Percentiles rank a stretch among this genome's conserved stretches.
phyloP scores from a whole-genome alignment of 164 flowering plant species.

The Berberis thunbergii region DNA sequence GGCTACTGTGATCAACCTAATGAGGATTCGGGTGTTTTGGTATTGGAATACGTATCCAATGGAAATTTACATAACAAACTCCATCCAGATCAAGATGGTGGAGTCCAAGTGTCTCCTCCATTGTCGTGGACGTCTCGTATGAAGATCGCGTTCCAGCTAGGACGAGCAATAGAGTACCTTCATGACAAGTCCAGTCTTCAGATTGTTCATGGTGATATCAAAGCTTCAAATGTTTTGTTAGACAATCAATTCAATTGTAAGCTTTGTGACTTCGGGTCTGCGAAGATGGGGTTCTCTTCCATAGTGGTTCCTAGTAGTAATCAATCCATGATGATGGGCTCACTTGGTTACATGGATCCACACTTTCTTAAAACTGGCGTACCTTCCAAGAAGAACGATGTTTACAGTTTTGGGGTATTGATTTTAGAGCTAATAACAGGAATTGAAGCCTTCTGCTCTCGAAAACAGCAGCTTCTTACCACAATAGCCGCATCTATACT shows the following conservation, averaged over 20 bases:
- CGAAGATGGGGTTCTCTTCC: conserved; percentile 62
- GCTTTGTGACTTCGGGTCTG: conserved; percentile 75
- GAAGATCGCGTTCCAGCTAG: conserved; percentile 56
- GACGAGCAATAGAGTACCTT: conserved; percentile 50
- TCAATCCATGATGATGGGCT: conserved; percentile 38
- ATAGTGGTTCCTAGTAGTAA: conserved; percentile 16
- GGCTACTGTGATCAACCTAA: conserved; percentile 52
- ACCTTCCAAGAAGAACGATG: conserved; percentile 68
- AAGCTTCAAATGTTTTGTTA: conserved; percentile 65
- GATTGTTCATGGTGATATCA: conserved; percentile 72
- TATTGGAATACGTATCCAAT: conserved; percentile 50
- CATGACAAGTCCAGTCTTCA: conserved; percentile 47
- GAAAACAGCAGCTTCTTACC: conserved; percentile 31
- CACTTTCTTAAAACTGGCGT: conserved; percentile 66
- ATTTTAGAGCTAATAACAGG: conserved; percentile 65
- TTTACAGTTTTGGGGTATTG: conserved; percentile 68
- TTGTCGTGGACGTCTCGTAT: conserved; percentile 51
- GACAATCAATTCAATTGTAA: conserved; percentile 48
- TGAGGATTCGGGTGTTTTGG: conserved; percentile 48
- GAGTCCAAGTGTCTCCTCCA: background rate
- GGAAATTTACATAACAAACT: conserved; percentile 64
- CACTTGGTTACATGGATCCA: conserved; percentile 78
- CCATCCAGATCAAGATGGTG: conserved; percentile 9
- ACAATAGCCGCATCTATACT: conserved; percentile 17
- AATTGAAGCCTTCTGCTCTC: conserved; percentile 42